Evolutionary conservation across 2,329 filamentous ascomycete genomes (phyloP), one percentile per base, ranked within the genome.

Genomic region (Colletotrichum aenigma): DNA sequence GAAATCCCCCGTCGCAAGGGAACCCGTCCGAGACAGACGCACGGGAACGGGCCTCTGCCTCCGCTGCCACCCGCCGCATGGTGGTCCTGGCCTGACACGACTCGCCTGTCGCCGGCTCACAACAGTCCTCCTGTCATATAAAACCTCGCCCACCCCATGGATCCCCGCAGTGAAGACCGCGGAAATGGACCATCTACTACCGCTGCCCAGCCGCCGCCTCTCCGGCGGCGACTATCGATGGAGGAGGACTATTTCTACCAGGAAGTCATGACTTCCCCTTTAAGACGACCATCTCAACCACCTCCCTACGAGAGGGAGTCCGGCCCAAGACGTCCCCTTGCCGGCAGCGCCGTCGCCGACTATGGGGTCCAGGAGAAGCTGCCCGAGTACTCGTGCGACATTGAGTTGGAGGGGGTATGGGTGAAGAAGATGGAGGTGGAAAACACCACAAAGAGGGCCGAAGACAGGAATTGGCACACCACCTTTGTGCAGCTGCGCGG

Each of bases 351-450:
- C 70, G 65, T 65, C n/a, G 61, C 58, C 68, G 68, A 76, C 43
- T 65, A 75, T 67, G 71, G 66, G 55, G 34, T 34, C 30, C 60
- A 32, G 48, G 89, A 91, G 77, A 79, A 82, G 34, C 83, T 92
- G 43, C 91, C 91, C n/a, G 79, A 82, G 28, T 93, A 93, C 81
- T 89, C 89, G 64, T 91, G 87, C 79, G 88, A 87, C 79, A 87
- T 93, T 70, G 85, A 86, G 70, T 83, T 91, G 65, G 89, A 92
- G 80, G 89, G 87, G 30, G 85, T 92, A 7, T 92, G 93, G 79
- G 85, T 88, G 78, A 89, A 89, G 81, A 94, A 94, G 84, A 90
- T 92, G 85, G 93, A 95, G 82, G 88, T 94, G 71, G 89, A 91
- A 76, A 89, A 92, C 74, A 91, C 92, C 7, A 92, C 91, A 78